Conservation (phyloP, 176 grass and related monocot genomes). For the Rhynchospora breviuscula region DNA sequence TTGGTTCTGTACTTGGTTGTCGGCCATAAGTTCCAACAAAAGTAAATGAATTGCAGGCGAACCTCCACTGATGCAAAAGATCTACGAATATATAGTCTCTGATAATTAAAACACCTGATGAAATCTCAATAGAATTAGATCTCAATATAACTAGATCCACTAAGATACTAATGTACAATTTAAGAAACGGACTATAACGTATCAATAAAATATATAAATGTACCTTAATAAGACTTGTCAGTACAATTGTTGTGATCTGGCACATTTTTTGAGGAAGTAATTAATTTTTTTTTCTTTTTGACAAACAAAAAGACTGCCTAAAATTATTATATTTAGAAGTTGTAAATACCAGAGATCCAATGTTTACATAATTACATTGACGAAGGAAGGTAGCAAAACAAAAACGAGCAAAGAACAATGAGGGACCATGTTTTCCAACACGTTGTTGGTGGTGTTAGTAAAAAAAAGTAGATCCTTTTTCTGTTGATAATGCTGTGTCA, state of each 20-base stretch:
- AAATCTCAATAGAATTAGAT: too few species aligned
- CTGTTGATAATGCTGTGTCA: constrained; percentile 28
- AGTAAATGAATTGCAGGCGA: not conserved
- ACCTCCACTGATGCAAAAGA: not conserved
- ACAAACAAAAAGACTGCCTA: not conserved
- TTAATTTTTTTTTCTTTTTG: not conserved
- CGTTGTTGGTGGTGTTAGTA: constrained; percentile 4
- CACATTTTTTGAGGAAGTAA: not conserved
- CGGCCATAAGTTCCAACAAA: not conserved
- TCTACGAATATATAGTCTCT: too few species aligned
- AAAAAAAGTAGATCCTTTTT: constrained; percentile 12
- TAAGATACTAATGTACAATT: too few species aligned
- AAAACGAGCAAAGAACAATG: not conserved
- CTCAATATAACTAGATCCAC: too few species aligned
- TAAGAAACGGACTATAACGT: too few species aligned
- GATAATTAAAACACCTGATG: too few species aligned
- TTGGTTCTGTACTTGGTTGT: not conserved
- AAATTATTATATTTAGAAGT: not conserved
- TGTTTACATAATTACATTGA: not conserved
- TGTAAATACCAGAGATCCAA: not conserved
- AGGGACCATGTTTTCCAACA: constrained; percentile 9
- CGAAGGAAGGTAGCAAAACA: not conserved
- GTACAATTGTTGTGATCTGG: not conserved
- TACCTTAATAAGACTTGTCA: not conserved
- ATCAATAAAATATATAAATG: too few species aligned